Evolutionary conservation across 2,329 filamentous ascomycete species (phyloP).

Genomic region (Fusarium lyarnte): DNA sequence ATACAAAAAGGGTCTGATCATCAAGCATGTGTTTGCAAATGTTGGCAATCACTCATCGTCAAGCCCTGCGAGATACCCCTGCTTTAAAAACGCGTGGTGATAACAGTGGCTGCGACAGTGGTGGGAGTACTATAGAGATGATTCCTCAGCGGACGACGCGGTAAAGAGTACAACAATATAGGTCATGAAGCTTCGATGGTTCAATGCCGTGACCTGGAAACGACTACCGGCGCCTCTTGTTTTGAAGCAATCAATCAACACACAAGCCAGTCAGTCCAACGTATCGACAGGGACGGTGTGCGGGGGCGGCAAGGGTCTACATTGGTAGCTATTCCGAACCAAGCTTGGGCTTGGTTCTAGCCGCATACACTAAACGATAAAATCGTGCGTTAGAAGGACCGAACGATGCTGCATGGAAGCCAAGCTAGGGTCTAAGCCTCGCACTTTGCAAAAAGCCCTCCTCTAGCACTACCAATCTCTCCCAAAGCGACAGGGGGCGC

Average conservation of each 20-base stretch:
- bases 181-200: not conserved
- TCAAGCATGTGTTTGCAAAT: slow-evolving; percentile 14
- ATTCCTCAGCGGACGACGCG: slow-evolving; percentile 7
- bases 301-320: slow-evolving; percentile 32
- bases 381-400: slow-evolving; percentile 46
- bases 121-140: not conserved
- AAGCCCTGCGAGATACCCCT: slow-evolving; percentile 13
- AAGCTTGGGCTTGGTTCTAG: slow-evolving; percentile 28
- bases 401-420: slow-evolving; percentile 44
- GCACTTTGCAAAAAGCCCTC: slow-evolving; percentile 41
- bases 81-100: slow-evolving; percentile 8
- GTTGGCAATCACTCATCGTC: slow-evolving; percentile 8
- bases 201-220: slow-evolving; percentile 28
- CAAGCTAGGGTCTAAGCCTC: slow-evolving; percentile 43
- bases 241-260: slow-evolving; percentile 15
- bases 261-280: slow-evolving; percentile 18
- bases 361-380: slow-evolving; percentile 36
- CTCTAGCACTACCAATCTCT: slow-evolving; percentile 25
- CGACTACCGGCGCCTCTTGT: slow-evolving; percentile 32
- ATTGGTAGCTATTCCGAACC: slow-evolving; percentile 34
- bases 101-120: slow-evolving; percentile 13
- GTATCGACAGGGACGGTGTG: slow-evolving; percentile 36
- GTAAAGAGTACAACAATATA: not conserved
- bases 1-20: slow-evolving; percentile 16
- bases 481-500: slow-evolving; percentile 17